Evolutionary conservation across 768 basidiomycete species (phyloP).

Genomic region (Austroboletus eburneus): DNA sequence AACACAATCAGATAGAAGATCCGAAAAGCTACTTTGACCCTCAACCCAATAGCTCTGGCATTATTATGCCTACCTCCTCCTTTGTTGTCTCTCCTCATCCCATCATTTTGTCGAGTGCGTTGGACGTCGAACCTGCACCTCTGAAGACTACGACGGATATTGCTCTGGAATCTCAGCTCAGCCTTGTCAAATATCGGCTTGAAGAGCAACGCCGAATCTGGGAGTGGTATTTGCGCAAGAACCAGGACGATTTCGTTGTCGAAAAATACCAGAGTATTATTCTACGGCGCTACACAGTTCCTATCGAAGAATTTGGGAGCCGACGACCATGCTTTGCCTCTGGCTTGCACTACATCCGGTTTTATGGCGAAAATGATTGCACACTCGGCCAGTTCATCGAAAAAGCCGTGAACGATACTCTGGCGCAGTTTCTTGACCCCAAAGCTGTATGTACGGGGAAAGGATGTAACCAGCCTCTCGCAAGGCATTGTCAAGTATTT

Average conservation of each 20-base stretch:
- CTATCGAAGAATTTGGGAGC: slow-evolving; percentile 59
- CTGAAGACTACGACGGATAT: slow-evolving; percentile 70
- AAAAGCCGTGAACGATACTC: slow-evolving; percentile 61
- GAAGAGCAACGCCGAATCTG: slow-evolving; percentile 87
- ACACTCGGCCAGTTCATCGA: slow-evolving; percentile 95
- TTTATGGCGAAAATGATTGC: slow-evolving; percentile 90
- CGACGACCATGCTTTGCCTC: slow-evolving; percentile 80
- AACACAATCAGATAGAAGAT: slow-evolving; percentile 28
- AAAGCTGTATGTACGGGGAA: slow-evolving; percentile 80
- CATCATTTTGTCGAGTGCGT: slow-evolving; percentile 21
- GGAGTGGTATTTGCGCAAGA: slow-evolving; percentile 93
- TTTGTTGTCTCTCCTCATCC: slow-evolving; percentile 32
- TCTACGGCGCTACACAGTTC: slow-evolving; percentile 77
- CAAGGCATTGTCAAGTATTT: slow-evolving; percentile 85
- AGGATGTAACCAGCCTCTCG: slow-evolving; percentile 75
- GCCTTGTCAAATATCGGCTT: slow-evolving; percentile 71
- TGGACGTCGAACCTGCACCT: slow-evolving; percentile 38
- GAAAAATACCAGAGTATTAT: slow-evolving; percentile 91
- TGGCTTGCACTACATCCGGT: slow-evolving; percentile 65
- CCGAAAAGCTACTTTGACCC: slow-evolving; percentile 43
- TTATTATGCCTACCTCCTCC: slow-evolving; percentile 27
- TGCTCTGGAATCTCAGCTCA: slow-evolving; percentile 64
- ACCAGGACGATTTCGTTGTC: slow-evolving; percentile 80
- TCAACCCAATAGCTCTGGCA: slow-evolving; percentile 27
- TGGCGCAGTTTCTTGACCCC: slow-evolving; percentile 66